Base-by-base conservation (phyloP, 441 rosid genomes). In the Populus hybrid region DNA sequence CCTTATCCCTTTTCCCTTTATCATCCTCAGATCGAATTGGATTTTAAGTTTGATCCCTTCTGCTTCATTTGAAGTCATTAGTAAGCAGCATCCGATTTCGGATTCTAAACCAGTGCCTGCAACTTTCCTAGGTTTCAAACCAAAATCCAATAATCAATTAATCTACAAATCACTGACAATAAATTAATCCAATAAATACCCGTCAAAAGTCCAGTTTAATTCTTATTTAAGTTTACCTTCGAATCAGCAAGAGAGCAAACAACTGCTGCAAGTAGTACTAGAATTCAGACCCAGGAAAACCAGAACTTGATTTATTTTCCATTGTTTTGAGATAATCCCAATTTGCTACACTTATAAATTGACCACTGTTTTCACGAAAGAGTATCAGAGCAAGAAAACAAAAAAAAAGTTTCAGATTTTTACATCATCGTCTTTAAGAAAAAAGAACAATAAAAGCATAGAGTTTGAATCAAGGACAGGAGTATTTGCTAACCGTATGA, bases 141-240 rank as follows among this genome's bases (percentile, higher is more conserved):
- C 21, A n/a, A 9, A 69, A 75, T n/a, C 69, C 69, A n/a, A 76
- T 8, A 76, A 69, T 24, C 59, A 70, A 76, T 50, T 16, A 72
- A 46, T 53, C 53, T 12, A n/a, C n/a, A 32, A 21, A 24, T 28
- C 65, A 57, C 42, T 21, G 14, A 75, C 19, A n/a, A 75, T 32
- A n/a, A 42, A 75, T 23, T 23, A 67, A 21, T n/a, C n/a, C 66
- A 74, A 71, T 16, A 21, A 14, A 67, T 28, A 38, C 3, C 64
- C 67, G 3, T 65, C 34, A 30, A 4, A 5, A 40, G 42, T 38
- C 9, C 9, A 76, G 8, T 10, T 19, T 6, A 19, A 32, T 32
- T 30, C 42, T 11, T 5, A n/a, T 18, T 69, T 65, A 34, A 65
- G n/a, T n/a, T 86, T 84, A 91, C 95, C 93, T 87, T 75, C 7